Evolutionary conservation across 805 yeast genomes (phyloP), one percentile per base, ranked within the genome.

Genomic region (Cyberlindnera meyerae): DNA sequence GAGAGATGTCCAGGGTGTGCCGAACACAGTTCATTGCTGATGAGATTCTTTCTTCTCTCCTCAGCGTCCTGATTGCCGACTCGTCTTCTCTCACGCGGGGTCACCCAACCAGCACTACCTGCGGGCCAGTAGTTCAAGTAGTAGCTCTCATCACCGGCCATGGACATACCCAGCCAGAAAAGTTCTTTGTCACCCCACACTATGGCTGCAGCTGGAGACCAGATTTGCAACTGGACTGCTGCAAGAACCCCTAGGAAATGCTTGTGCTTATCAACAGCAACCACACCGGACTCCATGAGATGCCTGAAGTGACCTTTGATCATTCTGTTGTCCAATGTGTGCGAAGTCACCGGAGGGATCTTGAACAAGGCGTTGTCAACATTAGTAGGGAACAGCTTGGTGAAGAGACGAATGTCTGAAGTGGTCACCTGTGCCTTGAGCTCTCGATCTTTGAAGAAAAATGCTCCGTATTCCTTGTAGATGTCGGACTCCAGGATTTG

Each of bases 161-260:
- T 57, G 18, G 71, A 67, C 55, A 75, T 61, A 3, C 79, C 80
- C 16, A 79, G 52, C 86, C 86, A 79, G 45, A 77, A 73, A 44
- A 78, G 61, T 49, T 79, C 86, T 43, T 79, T 78, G 44, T 79
- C 85, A 15, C 85, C 84, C 71, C 80, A 78, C 8, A 75, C 63
- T 9, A 74, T 69, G 1, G 70, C 61, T 1, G 64, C 54, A n/a
- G 67, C 63, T 11, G 68, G 57, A 24, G 59, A 54, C 58, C 66
- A 67, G 13, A 66, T 45, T 39, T 63, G 65, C 35, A 68, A 36
- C 26, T 61, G 59, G 1, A 62, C 43, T 1, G 75, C 59, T 39
- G 70, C 59, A n/a, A 76, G 42, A 3, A 74, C 52, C 6, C 79
- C 74, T 25, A 60, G 50, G 39, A 75, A 74, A 48, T 78, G 80